Evolutionary conservation across 768 basidiomycete species (phyloP), one percentile per base, ranked within the genome.

Genomic region (Lentinula raphanica): DNA sequence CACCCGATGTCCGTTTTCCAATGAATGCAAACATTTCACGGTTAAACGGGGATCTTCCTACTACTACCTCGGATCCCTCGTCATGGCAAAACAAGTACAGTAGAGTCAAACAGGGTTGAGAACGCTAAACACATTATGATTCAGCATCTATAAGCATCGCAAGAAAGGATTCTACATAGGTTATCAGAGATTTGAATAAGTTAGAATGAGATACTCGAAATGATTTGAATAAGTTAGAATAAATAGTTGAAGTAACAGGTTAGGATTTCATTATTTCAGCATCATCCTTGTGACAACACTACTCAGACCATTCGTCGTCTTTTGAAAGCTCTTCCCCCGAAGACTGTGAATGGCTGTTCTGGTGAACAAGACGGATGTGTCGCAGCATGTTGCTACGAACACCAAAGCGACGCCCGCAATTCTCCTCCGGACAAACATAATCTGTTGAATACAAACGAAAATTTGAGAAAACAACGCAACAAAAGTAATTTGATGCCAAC

Each of bases 321-420:
- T 58, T 56, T 57, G 60, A 56, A 40, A 19, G 40, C 35, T 59
- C 58, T 55, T 59, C 58, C 25, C 58, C 53, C 19, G 39, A 38
- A 1, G 53, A 54, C 5, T 54, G 50, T 1, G 54, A 42, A 23
- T 29, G 40, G 23, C 50, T 50, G 31, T 44, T 56, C 44, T 74
- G 77, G 32, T 69, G 67, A 62, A 83, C 82, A 12, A 80, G 78
- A 39, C 81, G 78, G 56, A 81, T 78, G 60, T 83, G 81, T 49
- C 81, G 72, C 60, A 82, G 79, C 81, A 83, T 83, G 71, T 83
- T 83, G 67, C 82, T 83, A 66, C 81, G 78, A 50, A 83, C 81
- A 62, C 81, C 83, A 64, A 83, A 83, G 58, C 76, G 74, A 54
- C 81, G 80, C 19, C 79, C 79, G 67, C 81, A 83, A 48, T 80